A percentile compares a stretch with the other conserved stretches of the same genome.
Conservation (phyloP, 176 grass and related monocot genomes). For the Ensete glaucum region DNA sequence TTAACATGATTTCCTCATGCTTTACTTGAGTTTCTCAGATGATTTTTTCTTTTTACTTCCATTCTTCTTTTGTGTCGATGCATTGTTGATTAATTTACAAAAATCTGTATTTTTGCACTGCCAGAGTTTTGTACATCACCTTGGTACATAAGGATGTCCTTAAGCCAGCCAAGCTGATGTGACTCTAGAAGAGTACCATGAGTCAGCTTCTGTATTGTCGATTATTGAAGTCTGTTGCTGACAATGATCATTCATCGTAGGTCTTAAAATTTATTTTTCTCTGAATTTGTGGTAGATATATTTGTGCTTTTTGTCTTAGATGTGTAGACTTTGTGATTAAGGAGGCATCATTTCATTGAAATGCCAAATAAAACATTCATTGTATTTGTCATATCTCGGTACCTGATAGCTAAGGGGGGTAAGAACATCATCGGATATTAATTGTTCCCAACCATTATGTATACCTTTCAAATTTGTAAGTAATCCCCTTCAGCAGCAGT, state of each 20-base stretch:
- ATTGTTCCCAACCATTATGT: not conserved
- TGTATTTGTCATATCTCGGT: too few relatives aligned
- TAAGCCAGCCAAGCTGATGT: not conserved
- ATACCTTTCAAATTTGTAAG: not conserved
- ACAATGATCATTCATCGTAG: not conserved
- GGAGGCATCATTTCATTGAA: not conserved
- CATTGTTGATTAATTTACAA: not conserved
- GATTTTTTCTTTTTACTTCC: too few relatives aligned
- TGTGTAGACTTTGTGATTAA: too few relatives aligned
- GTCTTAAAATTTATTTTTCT: not conserved
- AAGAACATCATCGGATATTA: not conserved
- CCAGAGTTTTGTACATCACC: not conserved
- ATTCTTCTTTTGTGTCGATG: too few relatives aligned
- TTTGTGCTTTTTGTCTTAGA: not conserved
- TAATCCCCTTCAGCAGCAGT: not conserved
- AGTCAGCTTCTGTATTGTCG: not conserved
- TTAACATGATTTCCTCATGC: too few relatives aligned
- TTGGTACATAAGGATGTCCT: not conserved
- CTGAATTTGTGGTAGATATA: not conserved
- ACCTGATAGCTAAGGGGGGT: not conserved
- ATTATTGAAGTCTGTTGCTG: not conserved
- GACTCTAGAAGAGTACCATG: not conserved
- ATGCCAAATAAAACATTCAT: not conserved
- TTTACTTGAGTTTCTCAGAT: too few relatives aligned
- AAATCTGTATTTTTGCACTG: not conserved